phyloP scores from a whole-genome alignment of 1,284 basidiomycete species.

The Leucoagaricus sp. region DNA sequence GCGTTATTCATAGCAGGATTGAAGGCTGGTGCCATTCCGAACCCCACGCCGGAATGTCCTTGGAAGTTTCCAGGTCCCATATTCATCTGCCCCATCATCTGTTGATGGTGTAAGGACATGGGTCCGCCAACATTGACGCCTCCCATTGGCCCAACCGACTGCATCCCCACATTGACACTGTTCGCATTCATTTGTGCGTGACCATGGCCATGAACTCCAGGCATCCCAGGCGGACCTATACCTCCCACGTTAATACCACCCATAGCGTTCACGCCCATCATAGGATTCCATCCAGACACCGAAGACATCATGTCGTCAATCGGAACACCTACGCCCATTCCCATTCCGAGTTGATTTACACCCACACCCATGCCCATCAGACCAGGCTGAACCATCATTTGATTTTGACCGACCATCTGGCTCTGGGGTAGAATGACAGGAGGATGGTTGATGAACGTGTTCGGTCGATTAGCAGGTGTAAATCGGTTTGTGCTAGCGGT shows the following conservation, averaged over 20 bases:
- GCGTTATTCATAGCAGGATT: slow-evolving; percentile 23
- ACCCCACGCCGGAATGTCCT: slow-evolving; percentile 23
- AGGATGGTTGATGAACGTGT: slow-evolving; percentile 7
- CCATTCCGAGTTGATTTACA: slow-evolving; percentile 15
- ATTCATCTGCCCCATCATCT: slow-evolving; percentile 22
- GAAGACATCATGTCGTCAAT: slow-evolving; percentile 13
- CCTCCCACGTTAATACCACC: slow-evolving; percentile 31
- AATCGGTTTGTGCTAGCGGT: slow-evolving; percentile 2
- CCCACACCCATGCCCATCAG: slow-evolving; percentile 34
- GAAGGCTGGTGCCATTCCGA: slow-evolving; percentile 17
- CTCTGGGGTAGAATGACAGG: slow-evolving; percentile 16
- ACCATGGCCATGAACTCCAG: slow-evolving; percentile 17
- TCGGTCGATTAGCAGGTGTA: not conserved
- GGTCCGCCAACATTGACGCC: slow-evolving; percentile 19
- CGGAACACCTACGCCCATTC: slow-evolving; percentile 11
- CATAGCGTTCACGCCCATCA: slow-evolving; percentile 35
- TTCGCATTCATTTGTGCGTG: slow-evolving; percentile 46
- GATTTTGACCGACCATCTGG: slow-evolving; percentile 27
- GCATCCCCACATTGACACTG: slow-evolving; percentile 25
- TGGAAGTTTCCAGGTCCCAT: slow-evolving; percentile 27
- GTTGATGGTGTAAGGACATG: slow-evolving; percentile 35
- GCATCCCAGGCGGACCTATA: slow-evolving; percentile 47
- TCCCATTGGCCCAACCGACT: slow-evolving; percentile 22
- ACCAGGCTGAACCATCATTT: slow-evolving; percentile 48
- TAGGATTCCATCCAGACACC: slow-evolving; percentile 18